These are phyloP conservation scores for Skeletonema costatum DNA, from an alignment of 108 stramenopile species.

Conservation along the genomic window DNA sequence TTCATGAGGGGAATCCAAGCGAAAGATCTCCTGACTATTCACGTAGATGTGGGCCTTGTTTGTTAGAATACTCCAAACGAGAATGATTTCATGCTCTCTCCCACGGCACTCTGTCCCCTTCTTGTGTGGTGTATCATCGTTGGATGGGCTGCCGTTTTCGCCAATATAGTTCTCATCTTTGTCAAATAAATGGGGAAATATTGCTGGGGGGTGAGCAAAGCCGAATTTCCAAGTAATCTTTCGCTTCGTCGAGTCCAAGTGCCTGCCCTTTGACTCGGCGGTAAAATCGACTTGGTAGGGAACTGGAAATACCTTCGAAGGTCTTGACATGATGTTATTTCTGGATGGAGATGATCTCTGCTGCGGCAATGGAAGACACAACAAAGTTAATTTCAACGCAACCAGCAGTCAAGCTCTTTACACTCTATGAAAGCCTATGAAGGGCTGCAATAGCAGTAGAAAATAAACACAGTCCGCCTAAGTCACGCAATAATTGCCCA, in stretches of 20 bases:
- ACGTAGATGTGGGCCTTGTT: conserved; percentile 46
- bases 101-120: conserved; percentile 52
- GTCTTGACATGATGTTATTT: background rate
- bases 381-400: too few relatives aligned
- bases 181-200: conserved; percentile 43
- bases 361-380: too few relatives aligned
- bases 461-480: too few relatives aligned
- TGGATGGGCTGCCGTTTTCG: background rate
- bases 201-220: conserved; percentile 37
- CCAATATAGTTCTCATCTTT: conserved; percentile 33
- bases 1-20: conserved; percentile 22
- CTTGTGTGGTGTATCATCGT: conserved; percentile 15
- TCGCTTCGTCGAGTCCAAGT: conserved; percentile 37
- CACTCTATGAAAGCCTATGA: too few relatives aligned
- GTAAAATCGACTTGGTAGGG: conserved; percentile 45
- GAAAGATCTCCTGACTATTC: conserved; percentile 37
- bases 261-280: conserved; percentile 38
- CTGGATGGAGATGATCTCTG: background rate
- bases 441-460: too few relatives aligned
- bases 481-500: too few relatives aligned
- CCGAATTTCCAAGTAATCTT: conserved; percentile 37
- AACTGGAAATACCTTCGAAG: conserved; percentile 16
- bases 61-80: conserved; percentile 41
- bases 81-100: conserved; percentile 52
- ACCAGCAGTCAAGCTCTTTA: too few relatives aligned